Conservation (phyloP, 192 early-diverging fungal species). For the Phlyctochytrium planicorne region DNA sequence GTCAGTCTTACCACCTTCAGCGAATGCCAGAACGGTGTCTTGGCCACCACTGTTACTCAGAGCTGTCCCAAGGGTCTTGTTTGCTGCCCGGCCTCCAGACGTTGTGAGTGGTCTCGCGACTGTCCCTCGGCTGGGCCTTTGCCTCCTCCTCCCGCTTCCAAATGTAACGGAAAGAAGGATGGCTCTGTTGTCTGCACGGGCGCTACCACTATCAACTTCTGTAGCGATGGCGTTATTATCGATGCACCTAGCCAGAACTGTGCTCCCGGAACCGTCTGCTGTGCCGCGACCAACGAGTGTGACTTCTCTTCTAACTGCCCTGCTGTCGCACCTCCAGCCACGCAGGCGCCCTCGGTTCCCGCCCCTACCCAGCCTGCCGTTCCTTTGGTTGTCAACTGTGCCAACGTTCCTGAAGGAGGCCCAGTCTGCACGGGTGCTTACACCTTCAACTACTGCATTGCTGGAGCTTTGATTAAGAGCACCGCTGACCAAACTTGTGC, state of each 20-base stretch:
- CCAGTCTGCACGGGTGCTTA: background rate
- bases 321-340: background rate
- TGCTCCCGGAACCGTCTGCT: slow-evolving; percentile 28
- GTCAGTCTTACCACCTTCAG: background rate
- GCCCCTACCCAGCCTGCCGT: background rate
- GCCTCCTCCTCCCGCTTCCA: background rate
- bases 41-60: background rate
- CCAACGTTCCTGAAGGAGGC: background rate
- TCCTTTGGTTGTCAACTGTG: background rate
- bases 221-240: background rate
- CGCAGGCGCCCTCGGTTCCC: background rate
- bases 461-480: background rate
- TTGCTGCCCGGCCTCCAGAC: background rate
- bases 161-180: background rate
- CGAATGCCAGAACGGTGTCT: background rate
- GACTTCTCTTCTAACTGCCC: slow-evolving; percentile 16
- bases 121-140: background rate
- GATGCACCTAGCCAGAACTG: slow-evolving; percentile 11
- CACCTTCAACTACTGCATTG: background rate
- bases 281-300: slow-evolving; percentile 14
- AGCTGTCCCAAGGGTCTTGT: background rate
- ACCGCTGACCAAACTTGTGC: slow-evolving; percentile 14
- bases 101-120: background rate
- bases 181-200: slow-evolving; percentile 13
- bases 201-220: slow-evolving; percentile 15